These are phyloP conservation scores for Limnanthes douglasii DNA, from an alignment of 345 rosid species.

Conservation along the genomic window DNA sequence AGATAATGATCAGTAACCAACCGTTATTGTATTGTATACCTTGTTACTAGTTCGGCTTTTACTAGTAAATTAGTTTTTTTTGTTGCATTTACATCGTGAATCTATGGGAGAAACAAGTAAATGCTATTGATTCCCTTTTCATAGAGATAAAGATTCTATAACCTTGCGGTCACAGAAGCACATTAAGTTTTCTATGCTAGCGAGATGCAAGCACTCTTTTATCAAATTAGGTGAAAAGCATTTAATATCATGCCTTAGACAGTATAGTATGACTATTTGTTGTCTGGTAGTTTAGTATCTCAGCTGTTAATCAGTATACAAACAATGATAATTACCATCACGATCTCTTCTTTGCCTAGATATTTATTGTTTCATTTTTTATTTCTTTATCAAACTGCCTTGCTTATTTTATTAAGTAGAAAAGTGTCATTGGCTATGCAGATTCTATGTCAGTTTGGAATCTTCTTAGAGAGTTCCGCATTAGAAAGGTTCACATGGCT, in stretches of 20 bases:
- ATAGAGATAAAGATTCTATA: background rate
- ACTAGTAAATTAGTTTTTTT: too few relatives aligned
- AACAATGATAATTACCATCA: background rate
- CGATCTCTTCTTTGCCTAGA: background rate
- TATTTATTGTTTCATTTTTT: background rate
- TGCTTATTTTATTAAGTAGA: conserved; percentile 4
- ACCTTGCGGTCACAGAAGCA: background rate
- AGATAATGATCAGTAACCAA: background rate
- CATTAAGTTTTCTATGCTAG: background rate
- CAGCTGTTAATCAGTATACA: background rate
- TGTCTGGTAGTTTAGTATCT: background rate
- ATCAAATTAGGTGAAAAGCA: too few relatives aligned
- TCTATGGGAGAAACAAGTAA: background rate
- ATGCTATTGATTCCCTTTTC: background rate
- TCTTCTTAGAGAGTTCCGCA: conserved; percentile 96
- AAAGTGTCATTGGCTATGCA: conserved; percentile 21
- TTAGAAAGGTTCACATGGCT: conserved; percentile 98
- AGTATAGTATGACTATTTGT: background rate
- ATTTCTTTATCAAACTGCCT: background rate
- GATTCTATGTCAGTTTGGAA: conserved; percentile 99
- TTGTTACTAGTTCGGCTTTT: background rate
- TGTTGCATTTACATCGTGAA: too few relatives aligned
- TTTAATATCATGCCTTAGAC: background rate
- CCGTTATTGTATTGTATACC: background rate
- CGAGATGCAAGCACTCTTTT: too few relatives aligned